Evolutionary conservation across 192 early-diverging fungal species (phyloP).

Genomic region (Rhizophagus sp.): DNA sequence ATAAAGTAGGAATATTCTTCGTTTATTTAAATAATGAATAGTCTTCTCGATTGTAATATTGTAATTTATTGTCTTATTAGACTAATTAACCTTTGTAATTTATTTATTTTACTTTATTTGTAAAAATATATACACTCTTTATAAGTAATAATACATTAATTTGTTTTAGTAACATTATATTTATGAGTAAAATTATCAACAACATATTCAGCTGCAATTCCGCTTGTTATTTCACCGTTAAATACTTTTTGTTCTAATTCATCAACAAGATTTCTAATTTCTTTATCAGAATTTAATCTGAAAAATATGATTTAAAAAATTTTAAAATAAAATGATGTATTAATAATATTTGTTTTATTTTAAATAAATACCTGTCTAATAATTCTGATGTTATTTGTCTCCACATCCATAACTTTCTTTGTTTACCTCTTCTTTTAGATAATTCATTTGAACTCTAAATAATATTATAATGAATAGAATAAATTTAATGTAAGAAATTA

Average conservation of each 20-base stretch:
- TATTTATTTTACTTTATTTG: no score
- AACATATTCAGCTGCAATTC: slow-evolving; percentile 51
- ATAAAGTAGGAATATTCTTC: no score
- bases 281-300: slow-evolving; percentile 44
- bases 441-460: slow-evolving; percentile 38
- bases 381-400: slow-evolving; percentile 63
- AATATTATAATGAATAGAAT: background rate
- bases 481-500: background rate
- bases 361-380: slow-evolving; percentile 45
- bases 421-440: slow-evolving; percentile 52
- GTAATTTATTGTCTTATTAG: no score
- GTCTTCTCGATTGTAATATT: no score
- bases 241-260: slow-evolving; percentile 48
- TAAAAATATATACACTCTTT: no score
- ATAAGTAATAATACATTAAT: no score
- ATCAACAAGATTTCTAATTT: slow-evolving; percentile 39
- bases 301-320: background rate
- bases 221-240: slow-evolving; percentile 50
- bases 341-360: background rate
- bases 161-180: background rate
- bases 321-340: background rate
- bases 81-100: no score
- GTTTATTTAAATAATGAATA: no score
- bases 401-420: slow-evolving; percentile 73
- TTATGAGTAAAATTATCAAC: slow-evolving; percentile 45